These are phyloP conservation scores for Cercospora sp. DNA, from an alignment of 2,329 filamentous ascomycete genomes.

Conservation along the genomic window DNA sequence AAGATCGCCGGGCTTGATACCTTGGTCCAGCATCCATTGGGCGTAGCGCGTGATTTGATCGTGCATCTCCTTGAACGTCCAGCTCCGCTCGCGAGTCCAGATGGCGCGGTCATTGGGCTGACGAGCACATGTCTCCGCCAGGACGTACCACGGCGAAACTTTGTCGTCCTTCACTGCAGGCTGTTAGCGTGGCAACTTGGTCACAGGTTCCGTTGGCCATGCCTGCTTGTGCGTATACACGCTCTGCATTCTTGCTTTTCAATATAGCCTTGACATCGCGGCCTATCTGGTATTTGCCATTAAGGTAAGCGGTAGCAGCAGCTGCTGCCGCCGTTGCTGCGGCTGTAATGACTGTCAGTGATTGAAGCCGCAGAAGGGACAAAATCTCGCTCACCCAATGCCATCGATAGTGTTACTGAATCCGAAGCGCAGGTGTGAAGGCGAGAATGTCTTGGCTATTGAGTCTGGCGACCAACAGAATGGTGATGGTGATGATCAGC, in stretches of 20 bases:
- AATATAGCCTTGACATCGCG: constrained; percentile 59
- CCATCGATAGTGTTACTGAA: background rate
- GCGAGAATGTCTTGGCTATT: background rate
- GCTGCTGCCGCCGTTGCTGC: constrained; percentile 32
- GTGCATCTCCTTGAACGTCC: constrained; percentile 60
- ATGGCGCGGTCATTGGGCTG: constrained; percentile 57
- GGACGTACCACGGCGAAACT: constrained; percentile 34
- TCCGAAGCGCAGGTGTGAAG: background rate
- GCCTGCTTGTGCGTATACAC: constrained; percentile 50
- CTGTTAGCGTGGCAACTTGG: background rate
- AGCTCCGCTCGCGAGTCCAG: constrained; percentile 62
- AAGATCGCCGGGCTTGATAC: constrained; percentile 38
- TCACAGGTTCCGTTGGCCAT: constrained; percentile 40
- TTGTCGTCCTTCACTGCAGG: constrained; percentile 24
- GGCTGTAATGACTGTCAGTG: background rate
- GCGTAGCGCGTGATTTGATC: constrained; percentile 60
- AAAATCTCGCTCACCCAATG: background rate
- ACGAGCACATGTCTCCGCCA: constrained; percentile 29
- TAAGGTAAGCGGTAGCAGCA: constrained; percentile 56
- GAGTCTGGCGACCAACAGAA: background rate
- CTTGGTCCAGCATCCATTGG: constrained; percentile 56
- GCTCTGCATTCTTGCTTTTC: constrained; percentile 46
- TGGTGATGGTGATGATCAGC: background rate
- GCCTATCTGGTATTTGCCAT: constrained; percentile 67
- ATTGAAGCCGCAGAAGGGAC: background rate